Percentiles rank a stretch among this genome's conserved stretches.
Conservation (phyloP, 805 yeast species). For the Sugiyamaella chiloensis region DNA sequence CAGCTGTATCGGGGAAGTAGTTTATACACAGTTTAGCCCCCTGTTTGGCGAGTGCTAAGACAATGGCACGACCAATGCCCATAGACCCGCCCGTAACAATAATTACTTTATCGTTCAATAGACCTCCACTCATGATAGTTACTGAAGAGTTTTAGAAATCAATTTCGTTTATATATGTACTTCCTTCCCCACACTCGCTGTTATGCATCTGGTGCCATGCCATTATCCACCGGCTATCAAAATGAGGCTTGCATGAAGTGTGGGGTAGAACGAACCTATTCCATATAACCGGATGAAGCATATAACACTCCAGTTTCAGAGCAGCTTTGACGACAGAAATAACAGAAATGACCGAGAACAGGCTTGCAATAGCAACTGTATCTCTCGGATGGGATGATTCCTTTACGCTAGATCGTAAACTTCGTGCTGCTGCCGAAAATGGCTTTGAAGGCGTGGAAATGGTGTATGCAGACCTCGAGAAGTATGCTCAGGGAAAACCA, state of each 20-base stretch:
- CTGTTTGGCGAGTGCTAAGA: slow-evolving; percentile 75
- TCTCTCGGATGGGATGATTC: slow-evolving; percentile 12
- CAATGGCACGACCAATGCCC: slow-evolving; percentile 91
- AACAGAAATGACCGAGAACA: too few species aligned
- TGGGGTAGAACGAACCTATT: neutral
- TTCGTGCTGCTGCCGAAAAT: slow-evolving; percentile 9
- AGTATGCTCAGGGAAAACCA: slow-evolving; percentile 1
- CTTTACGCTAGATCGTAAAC: slow-evolving; percentile 10
- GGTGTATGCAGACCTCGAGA: slow-evolving; percentile 18
- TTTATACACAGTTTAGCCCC: slow-evolving; percentile 96
- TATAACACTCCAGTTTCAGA: too few species aligned
- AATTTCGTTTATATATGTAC: too few species aligned
- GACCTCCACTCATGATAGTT: neutral
- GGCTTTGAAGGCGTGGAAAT: slow-evolving; percentile 26
- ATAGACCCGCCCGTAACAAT: slow-evolving; percentile 93
- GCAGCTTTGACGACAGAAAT: too few species aligned
- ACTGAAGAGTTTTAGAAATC: too few species aligned
- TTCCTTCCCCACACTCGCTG: too few species aligned
- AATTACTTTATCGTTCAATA: slow-evolving; percentile 78
- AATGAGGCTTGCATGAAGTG: too few species aligned
- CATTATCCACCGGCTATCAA: too few species aligned
- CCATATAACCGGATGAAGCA: neutral
- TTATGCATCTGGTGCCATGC: too few species aligned
- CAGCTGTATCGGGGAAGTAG: slow-evolving; percentile 41
- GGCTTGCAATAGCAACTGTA: slow-evolving; percentile 6